phyloP scores from a whole-genome alignment of 2,329 filamentous ascomycete genomes.

The Apiospora sp. region DNA sequence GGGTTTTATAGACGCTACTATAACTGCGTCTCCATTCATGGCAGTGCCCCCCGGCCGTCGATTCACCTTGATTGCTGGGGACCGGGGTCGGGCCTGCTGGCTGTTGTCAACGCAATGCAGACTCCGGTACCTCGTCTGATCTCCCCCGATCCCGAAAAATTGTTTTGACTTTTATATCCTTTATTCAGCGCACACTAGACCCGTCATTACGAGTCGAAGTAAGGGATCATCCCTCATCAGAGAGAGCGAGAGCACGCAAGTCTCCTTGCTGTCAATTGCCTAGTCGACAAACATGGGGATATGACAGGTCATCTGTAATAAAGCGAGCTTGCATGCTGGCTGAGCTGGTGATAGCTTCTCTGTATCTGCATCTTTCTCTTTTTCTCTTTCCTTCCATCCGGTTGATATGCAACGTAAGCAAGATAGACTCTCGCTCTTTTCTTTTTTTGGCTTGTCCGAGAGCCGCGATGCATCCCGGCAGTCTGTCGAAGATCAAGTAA shows the following conservation, averaged over 20 bases:
- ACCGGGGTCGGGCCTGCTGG: not conserved
- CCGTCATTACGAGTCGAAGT: conserved; percentile 1
- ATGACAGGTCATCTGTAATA: not conserved
- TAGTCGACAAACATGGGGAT: not conserved
- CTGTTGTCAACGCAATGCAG: not conserved
- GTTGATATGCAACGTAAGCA: conserved; percentile 1
- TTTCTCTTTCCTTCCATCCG: not conserved
- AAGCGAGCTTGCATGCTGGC: not conserved
- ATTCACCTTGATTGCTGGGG: conserved; percentile 5
- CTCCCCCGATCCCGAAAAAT: not conserved
- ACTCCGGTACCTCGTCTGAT: conserved; percentile 2
- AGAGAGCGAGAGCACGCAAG: not conserved
- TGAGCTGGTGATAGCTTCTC: not conserved
- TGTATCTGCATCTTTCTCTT: not conserved
- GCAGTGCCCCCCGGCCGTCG: not conserved
- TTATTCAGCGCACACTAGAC: conserved; percentile 2
- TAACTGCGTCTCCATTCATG: not conserved
- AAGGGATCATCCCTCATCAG: conserved; percentile 11
- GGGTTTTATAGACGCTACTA: not conserved
- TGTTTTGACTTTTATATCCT: not conserved
- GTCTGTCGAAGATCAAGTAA: not conserved
- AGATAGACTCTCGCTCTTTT: not conserved
- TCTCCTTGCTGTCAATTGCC: not conserved
- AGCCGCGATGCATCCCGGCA: not conserved
- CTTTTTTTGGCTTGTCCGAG: not conserved